Evolutionary conservation across 345 rosid genomes (phyloP).

Genomic region (Carallia pectinifolia): DNA sequence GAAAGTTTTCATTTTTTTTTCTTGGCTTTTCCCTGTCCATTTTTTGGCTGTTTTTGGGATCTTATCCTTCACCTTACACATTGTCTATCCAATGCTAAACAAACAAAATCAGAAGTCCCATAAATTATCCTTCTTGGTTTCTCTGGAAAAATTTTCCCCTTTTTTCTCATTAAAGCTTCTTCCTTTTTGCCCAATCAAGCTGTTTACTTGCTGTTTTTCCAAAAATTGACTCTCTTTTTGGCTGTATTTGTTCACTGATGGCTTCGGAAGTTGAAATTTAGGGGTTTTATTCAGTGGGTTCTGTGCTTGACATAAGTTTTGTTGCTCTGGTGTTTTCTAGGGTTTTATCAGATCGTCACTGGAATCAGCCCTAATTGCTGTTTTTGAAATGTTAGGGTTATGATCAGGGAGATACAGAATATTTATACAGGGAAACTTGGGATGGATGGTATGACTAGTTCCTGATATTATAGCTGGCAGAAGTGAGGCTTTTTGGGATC

Average conservation of each 20-base stretch:
- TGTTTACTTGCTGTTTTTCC: neutral
- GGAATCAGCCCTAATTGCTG: slow-evolving; percentile 40
- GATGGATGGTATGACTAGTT: slow-evolving; percentile 22
- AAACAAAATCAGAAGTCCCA: slow-evolving; percentile 13
- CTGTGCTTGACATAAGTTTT: slow-evolving; percentile 20
- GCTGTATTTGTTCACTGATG: neutral
- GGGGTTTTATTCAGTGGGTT: slow-evolving; percentile 20
- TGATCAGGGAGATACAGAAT: slow-evolving; percentile 20
- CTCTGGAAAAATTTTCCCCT: neutral
- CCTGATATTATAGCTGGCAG: neutral
- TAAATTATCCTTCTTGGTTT: slow-evolving; percentile 16
- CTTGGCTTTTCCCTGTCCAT: neutral
- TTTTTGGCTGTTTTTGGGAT: slow-evolving; percentile 11
- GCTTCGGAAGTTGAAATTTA: slow-evolving; percentile 19
- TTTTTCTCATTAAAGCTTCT: neutral
- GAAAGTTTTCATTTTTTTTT: neutral
- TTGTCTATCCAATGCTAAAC: slow-evolving; percentile 15
- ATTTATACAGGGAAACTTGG: slow-evolving; percentile 17
- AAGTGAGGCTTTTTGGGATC: slow-evolving; percentile 25
- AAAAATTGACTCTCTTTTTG: neutral
- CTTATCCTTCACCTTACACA: slow-evolving; percentile 17
- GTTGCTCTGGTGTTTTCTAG: slow-evolving; percentile 29
- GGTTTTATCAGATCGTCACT: slow-evolving; percentile 47
- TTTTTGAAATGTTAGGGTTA: slow-evolving; percentile 41
- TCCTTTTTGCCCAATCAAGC: neutral